Conservation (phyloP, 768 basidiomycete genomes). For the Termitomyces sp. region DNA sequence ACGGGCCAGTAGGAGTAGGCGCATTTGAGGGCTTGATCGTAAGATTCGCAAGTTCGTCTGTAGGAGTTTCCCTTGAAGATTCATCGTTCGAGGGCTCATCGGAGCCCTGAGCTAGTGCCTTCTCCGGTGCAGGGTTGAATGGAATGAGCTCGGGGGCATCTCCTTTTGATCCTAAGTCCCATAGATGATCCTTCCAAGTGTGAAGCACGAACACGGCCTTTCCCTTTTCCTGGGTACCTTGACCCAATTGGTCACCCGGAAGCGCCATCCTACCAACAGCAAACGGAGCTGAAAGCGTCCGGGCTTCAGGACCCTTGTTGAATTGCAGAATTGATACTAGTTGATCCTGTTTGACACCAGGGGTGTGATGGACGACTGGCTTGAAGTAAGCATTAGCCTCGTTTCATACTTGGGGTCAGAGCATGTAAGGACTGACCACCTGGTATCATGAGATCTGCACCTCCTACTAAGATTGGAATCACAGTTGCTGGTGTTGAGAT, state of each 20-base stretch:
- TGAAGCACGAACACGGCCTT: slow-evolving; percentile 74
- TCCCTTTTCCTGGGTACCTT: slow-evolving; percentile 49
- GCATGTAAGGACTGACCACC: slow-evolving; percentile 49
- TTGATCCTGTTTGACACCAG: slow-evolving; percentile 35
- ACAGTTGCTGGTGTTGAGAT: slow-evolving; percentile 69
- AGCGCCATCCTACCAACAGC: slow-evolving; percentile 73
- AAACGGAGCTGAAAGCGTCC: slow-evolving; percentile 50
- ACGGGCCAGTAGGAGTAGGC: neutral
- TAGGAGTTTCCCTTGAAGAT: neutral
- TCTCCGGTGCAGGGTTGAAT: slow-evolving; percentile 11
- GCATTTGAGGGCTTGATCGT: slow-evolving; percentile 2
- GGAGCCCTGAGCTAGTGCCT: neutral
- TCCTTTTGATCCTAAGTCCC: slow-evolving; percentile 62
- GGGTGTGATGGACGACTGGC: slow-evolving; percentile 55
- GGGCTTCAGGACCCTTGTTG: slow-evolving; percentile 23
- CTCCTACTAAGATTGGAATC: slow-evolving; percentile 63
- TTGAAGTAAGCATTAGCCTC: slow-evolving; percentile 20
- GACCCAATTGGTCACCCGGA: slow-evolving; percentile 37
- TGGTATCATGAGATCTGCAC: slow-evolving; percentile 88
- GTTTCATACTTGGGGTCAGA: neutral
- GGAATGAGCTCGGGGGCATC: slow-evolving; percentile 44
- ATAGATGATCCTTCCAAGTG: slow-evolving; percentile 72
- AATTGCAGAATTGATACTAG: slow-evolving; percentile 62
- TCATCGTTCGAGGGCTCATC: slow-evolving; percentile 14
- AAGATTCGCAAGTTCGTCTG: slow-evolving; percentile 8